A percentile compares a stretch with the other conserved stretches of the same genome.
phyloP scores from a whole-genome alignment of 1,139 yeast species.

The Scheffersomyces illinoinensis region DNA sequence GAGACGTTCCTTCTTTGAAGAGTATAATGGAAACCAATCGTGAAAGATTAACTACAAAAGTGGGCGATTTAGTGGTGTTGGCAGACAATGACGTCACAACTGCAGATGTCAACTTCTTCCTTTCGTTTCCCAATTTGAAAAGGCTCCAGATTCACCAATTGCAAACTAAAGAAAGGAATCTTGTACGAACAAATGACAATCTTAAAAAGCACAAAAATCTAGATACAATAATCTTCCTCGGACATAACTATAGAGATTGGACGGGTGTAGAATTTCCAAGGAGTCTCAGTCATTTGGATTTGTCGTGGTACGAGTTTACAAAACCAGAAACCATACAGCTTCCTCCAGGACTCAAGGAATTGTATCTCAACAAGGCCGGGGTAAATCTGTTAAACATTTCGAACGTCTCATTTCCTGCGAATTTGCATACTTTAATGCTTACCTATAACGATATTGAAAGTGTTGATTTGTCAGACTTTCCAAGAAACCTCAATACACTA shows the following conservation, averaged over 20 bases:
- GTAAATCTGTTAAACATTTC: slow-evolving; percentile 15
- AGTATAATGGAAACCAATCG: slow-evolving; percentile 22
- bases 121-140: slow-evolving; percentile 27
- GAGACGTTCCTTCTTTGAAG: slow-evolving; percentile 32
- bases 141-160: slow-evolving; percentile 32
- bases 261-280: slow-evolving; percentile 19
- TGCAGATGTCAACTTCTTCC: slow-evolving; percentile 22
- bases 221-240: slow-evolving; percentile 30
- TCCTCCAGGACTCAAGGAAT: slow-evolving; percentile 20
- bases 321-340: slow-evolving; percentile 16
- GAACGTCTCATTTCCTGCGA: slow-evolving; percentile 18
- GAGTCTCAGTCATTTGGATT: slow-evolving; percentile 28
- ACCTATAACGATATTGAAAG: slow-evolving; percentile 28
- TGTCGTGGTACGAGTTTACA: slow-evolving; percentile 34
- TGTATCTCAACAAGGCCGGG: slow-evolving; percentile 35
- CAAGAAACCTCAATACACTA: slow-evolving; percentile 26
- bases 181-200: slow-evolving; percentile 1
- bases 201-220: slow-evolving; percentile 14
- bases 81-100: not conserved
- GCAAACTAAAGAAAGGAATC: slow-evolving; percentile 14
- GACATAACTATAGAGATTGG: slow-evolving; percentile 35
- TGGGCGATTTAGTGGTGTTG: slow-evolving; percentile 11
- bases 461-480: slow-evolving; percentile 25
- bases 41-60: slow-evolving; percentile 13
- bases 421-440: slow-evolving; percentile 34